Evolutionary conservation across 805 yeast genomes (phyloP).

Genomic region (Saccharomycopsis fermentans): DNA sequence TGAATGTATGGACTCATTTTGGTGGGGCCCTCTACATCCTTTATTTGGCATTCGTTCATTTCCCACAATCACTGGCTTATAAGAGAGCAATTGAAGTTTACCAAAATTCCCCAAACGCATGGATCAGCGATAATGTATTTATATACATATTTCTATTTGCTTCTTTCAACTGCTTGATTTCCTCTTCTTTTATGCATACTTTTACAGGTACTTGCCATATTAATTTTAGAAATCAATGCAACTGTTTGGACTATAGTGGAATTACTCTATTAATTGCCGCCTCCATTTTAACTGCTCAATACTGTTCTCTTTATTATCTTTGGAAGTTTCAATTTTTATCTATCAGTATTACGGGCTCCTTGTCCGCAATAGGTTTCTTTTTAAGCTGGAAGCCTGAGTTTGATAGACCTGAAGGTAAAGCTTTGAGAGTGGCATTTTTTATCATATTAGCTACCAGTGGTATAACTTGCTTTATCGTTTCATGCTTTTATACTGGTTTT

Average conservation of each 20-base stretch:
- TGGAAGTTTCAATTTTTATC: constrained; percentile 39
- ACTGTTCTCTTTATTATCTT: constrained; percentile 58
- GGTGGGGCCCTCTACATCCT: constrained; percentile 52
- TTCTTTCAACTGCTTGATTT: constrained; percentile 63
- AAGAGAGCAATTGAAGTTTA: constrained; percentile 23
- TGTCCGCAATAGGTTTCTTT: constrained; percentile 63
- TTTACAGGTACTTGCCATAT: constrained; percentile 67
- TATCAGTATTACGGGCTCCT: constrained; percentile 48
- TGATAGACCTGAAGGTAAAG: constrained; percentile 78
- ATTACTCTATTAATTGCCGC: constrained; percentile 85
- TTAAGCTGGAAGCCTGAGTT: constrained; percentile 91
- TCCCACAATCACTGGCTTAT: constrained; percentile 51
- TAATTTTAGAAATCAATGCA: constrained; percentile 57
- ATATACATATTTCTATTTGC: constrained; percentile 60
- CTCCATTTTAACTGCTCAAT: constrained; percentile 79
- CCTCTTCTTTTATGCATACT: constrained; percentile 88
- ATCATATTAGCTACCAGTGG: constrained; percentile 73
- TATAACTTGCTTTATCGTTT: constrained; percentile 47
- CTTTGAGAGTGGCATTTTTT: constrained; percentile 71
- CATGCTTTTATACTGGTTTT: constrained; percentile 47
- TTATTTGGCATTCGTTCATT: constrained; percentile 48
- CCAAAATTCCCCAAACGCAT: constrained; percentile 13
- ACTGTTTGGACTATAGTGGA: constrained; percentile 93
- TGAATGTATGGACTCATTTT: constrained; percentile 90
- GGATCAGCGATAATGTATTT: constrained; percentile 35